phyloP scores from a whole-genome alignment of 2,329 filamentous ascomycete species.

The Pseudogymnoascus sp. region DNA sequence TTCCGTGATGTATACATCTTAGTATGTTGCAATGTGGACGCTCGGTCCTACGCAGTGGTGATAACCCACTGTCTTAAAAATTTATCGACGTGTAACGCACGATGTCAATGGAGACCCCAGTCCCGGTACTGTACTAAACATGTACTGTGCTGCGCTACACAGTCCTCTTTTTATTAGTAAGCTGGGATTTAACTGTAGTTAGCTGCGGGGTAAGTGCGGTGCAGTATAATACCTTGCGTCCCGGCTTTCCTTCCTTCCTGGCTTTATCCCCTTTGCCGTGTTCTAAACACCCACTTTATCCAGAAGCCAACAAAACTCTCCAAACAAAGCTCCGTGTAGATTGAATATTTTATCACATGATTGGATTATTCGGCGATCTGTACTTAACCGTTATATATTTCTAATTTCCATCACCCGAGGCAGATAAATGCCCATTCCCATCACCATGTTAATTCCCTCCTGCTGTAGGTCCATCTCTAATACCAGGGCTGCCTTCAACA shows the following conservation, averaged over 20 bases:
- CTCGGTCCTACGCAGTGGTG: neutral
- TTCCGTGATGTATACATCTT: neutral
- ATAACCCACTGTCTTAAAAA: neutral
- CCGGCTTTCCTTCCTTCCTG: neutral
- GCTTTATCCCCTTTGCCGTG: neutral
- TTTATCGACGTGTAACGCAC: neutral
- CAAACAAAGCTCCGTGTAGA: neutral
- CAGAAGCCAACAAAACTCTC: neutral
- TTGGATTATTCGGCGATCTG: neutral
- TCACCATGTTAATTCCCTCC: neutral
- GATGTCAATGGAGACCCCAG: neutral
- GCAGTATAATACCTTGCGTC: neutral
- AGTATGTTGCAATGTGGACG: neutral
- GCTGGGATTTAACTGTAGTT: neutral
- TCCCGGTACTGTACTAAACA: neutral
- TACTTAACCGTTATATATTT: constrained; percentile 1
- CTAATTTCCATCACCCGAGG: neutral
- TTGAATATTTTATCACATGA: neutral
- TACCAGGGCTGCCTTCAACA: neutral
- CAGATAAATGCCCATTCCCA: neutral
- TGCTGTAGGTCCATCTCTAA: neutral
- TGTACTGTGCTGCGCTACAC: neutral
- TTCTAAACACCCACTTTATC: neutral
- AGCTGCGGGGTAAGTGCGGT: neutral
- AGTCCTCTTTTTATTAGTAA: neutral